A percentile compares a stretch with the other conserved stretches of the same genome.
Evolutionary conservation across 352 stramenopile genomes (phyloP).

Genomic region (Elongisporangium anandrum): DNA sequence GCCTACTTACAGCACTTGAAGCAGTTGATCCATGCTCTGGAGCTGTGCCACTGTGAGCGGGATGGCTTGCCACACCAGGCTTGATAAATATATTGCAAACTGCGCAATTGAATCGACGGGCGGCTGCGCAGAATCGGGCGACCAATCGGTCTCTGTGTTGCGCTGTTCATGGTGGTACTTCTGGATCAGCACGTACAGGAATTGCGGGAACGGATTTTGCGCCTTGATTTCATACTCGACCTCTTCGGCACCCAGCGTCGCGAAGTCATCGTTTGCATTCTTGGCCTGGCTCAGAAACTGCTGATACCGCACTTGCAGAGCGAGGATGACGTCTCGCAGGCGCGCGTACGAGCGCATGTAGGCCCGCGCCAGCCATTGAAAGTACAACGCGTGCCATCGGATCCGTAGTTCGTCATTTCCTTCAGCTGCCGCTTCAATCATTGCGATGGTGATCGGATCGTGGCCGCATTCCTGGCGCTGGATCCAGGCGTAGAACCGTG

Average conservation of each 20-base stretch:
- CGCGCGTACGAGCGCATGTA: constrained; percentile 61
- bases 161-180: constrained; percentile 80
- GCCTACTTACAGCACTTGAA: constrained; percentile 81
- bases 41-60: constrained; percentile 61
- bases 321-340: constrained; percentile 39
- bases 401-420: constrained; percentile 20
- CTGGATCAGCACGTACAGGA: constrained; percentile 75
- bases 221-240: constrained; percentile 83
- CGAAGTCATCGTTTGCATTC: not conserved
- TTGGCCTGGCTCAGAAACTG: not conserved
- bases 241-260: constrained; percentile 46
- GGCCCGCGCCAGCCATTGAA: constrained; percentile 64
- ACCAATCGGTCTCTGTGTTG: constrained; percentile 48
- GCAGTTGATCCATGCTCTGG: constrained; percentile 62
- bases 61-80: constrained; percentile 39
- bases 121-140: constrained; percentile 41
- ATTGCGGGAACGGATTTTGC: constrained; percentile 68
- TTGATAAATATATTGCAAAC: constrained; percentile 77
- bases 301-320: constrained; percentile 50
- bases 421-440: constrained; percentile 8
- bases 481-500: constrained; percentile 13
- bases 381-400: constrained; percentile 54
- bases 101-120: constrained; percentile 79
- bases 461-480: not conserved
- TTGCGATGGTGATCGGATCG: constrained; percentile 14